Base-by-base conservation (phyloP, 345 rosid species). In the Angophora floribunda region DNA sequence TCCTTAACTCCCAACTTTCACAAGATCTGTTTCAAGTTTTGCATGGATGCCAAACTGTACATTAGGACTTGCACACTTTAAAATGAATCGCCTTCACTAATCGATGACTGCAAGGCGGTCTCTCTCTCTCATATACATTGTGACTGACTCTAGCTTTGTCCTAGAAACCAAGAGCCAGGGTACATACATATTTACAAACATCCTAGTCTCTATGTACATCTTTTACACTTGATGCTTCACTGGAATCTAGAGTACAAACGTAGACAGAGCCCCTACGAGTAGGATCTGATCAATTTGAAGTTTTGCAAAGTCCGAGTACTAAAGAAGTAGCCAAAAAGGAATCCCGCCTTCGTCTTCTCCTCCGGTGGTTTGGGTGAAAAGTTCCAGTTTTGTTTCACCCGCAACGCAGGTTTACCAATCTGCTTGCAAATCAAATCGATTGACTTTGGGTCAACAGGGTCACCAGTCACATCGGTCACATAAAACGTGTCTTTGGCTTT, bases 391-490 rank as follows among this genome's bases (percentile, higher is more conserved):
- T 90, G 89, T 87, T 91, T 94, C 87, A 93, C 95, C 88, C 88
- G 93, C 78, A 94, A 86, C 14, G 26, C 61, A 1, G 85, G 85
- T 14, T 67, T 90, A 87, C 96, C 96, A 50, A 95, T 88, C 86
- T 92, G 94, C 82, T 67, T 86, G 49, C 90, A 88, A 45, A 95
- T 88, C 6, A 91, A 91, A 85, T 91, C 88, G 2, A 95, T 89
- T 30, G 90, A 93, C 91, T 92, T 94, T 7, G 93, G 88, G 85
- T 93, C 94, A 30, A 94, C 95, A 1, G 92, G 92, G 85, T 88
- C 89, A 28, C 95, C 96, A 0, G 94, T 87, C 86, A 90, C 94
- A 82, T 93, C 97, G 4, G 94, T 91, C 86, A 95, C 96, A 51
- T 92, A 90, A 90, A 94, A 93, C 9, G 90, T 93, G 89, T 93